Conservation (phyloP, 495 filamentous ascomycete genomes). For the Entonaema liquescens region DNA sequence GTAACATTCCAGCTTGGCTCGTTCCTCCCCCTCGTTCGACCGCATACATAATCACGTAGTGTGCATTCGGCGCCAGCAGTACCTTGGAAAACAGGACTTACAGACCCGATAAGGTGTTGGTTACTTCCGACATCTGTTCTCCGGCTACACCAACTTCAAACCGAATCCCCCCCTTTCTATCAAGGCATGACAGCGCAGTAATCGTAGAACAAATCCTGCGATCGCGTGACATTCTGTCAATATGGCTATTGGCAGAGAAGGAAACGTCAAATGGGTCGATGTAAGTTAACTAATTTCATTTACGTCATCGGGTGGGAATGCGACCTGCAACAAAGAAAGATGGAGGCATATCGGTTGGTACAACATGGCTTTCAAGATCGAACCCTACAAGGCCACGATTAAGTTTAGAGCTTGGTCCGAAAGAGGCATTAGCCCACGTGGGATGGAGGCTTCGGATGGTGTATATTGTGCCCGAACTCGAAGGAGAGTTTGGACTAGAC, state of each 20-base stretch:
- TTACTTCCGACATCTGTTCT: slow-evolving; percentile 7
- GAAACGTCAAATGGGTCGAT: slow-evolving; percentile 77
- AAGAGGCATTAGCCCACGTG: not conserved
- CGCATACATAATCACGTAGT: not conserved
- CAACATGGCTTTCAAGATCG: not conserved
- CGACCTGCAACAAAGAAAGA: not conserved
- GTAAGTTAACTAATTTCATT: slow-evolving; percentile 50
- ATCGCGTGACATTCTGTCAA: slow-evolving; percentile 28
- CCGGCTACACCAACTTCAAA: not conserved
- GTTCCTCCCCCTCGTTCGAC: slow-evolving; percentile 1
- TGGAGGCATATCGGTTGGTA: not conserved
- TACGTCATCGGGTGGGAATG: not conserved
- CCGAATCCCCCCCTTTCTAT: not conserved
- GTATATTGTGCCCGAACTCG: not conserved
- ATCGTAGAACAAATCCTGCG: slow-evolving; percentile 1
- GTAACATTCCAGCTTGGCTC: slow-evolving; percentile 34
- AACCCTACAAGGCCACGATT: not conserved
- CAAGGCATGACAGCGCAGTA: slow-evolving; percentile 40
- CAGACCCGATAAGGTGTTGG: not conserved
- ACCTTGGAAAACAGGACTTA: not conserved
- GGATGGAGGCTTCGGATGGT: slow-evolving; percentile 1
- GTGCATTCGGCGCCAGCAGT: not conserved
- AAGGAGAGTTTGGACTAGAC: not conserved
- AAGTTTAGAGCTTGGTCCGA: not conserved
- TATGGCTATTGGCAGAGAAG: slow-evolving; percentile 56